Conservation (phyloP, 352 stramenopile species). For the Thalassiosira livingstoniorum region DNA sequence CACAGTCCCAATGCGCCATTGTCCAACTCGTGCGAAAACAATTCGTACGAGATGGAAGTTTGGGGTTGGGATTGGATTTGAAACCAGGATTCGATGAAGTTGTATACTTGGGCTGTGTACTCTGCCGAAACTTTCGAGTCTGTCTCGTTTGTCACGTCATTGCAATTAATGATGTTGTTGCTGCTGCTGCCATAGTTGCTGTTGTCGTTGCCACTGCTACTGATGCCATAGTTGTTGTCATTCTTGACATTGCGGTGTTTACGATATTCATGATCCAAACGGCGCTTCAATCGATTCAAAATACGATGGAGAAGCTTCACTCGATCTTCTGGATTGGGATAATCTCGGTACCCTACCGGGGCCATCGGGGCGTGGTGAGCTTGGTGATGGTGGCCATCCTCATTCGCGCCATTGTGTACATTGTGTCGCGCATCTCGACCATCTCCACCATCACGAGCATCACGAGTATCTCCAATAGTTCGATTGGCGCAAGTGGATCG, state of each 20-base stretch:
- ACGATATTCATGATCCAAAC: constrained; percentile 24
- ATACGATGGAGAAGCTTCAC: constrained; percentile 62
- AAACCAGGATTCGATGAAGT: constrained; percentile 76
- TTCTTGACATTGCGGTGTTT: constrained; percentile 6
- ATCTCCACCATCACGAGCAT: too few relatives aligned
- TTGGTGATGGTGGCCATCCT: too few relatives aligned
- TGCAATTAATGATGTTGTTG: constrained; percentile 15
- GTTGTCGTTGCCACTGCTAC: too few relatives aligned
- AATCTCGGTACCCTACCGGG: constrained; percentile 76
- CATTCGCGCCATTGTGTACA: too few relatives aligned
- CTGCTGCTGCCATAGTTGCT: too few relatives aligned
- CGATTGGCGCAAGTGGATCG: constrained; percentile 30
- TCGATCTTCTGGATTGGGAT: constrained; percentile 54
- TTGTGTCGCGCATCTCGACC: too few relatives aligned
- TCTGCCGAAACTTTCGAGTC: background rate
- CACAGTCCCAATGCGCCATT: constrained; percentile 35
- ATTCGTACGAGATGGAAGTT: constrained; percentile 36
- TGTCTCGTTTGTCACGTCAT: background rate
- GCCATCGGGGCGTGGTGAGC: too few relatives aligned
- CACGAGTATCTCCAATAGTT: too few relatives aligned
- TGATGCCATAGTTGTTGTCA: constrained; percentile 14
- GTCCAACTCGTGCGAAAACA: constrained; percentile 49
- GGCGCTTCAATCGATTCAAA: constrained; percentile 57
- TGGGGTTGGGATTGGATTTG: too few relatives aligned
- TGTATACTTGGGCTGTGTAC: constrained; percentile 20